Base-by-base conservation (phyloP, 768 basidiomycete genomes). In the Dendrothele bispora region DNA sequence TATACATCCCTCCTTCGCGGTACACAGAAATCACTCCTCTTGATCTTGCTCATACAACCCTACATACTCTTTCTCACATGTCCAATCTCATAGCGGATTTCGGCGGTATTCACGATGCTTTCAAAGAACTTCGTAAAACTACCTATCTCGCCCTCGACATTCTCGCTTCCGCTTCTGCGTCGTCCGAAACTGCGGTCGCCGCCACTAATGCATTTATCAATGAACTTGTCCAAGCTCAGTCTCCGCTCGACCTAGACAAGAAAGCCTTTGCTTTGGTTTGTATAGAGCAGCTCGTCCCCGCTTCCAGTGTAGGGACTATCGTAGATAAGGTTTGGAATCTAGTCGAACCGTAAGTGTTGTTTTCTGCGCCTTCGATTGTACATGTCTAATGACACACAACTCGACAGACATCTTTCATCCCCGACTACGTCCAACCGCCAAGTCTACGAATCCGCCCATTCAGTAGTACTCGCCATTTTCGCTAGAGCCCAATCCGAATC, bases 391-490 rank as follows among this genome's bases (percentile, higher is more conserved):
- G 4, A 7, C 22, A 4, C 26, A 35, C 24, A 24, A 11, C 39
- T 32, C 39, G 48, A 34, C 55, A 91, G 89, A 15, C 78, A 86
- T 59, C 71, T 91, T 24, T 73, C 69, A 7, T 11, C 25, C 12
- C 22, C 44, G 75, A 83, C 48, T 55, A 81, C 2, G 48, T 46
- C 12, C 72, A n/a, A 88, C 53, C 81, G 86, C 27, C 87, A 92
- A 53, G 82, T 82, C n/a, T 94, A 83, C 56, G 91, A 95, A 62
- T 86, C 89, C 0, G 83, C 91, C 1, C 92, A 94, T 61, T 93
- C 91, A 7, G 88, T 89, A 22, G 67, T 94, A 28, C 70, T 95
- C 12, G 76, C 91, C 4, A 72, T 91, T 32, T 85, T 91, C 58
- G 77, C 86, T 8, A 73, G n/a, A n/a, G n/a, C n/a, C 80, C 24